Percentiles rank a stretch among this genome's conserved stretches.
Conservation (phyloP, 495 filamentous ascomycete species). For the Pseudoneurospora amorphoporcata region DNA sequence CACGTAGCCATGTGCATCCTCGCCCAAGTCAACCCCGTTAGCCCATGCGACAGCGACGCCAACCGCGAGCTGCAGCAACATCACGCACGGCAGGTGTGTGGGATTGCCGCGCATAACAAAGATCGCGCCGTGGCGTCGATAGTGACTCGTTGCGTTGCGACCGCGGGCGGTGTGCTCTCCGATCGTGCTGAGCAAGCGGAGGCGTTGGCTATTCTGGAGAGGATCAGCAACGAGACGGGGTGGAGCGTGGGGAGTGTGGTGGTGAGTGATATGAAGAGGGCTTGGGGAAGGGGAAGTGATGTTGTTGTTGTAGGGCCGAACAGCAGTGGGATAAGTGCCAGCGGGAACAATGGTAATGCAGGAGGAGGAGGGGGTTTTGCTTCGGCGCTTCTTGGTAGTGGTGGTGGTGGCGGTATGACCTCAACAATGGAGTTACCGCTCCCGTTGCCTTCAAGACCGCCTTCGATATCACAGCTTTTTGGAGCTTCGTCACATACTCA, state of each 20-base stretch:
- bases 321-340: neutral
- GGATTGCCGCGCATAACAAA: slow-evolving; percentile 74
- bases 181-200: slow-evolving; percentile 69
- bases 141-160: slow-evolving; percentile 64
- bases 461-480: neutral
- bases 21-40: slow-evolving; percentile 65
- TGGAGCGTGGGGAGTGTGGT: slow-evolving; percentile 66
- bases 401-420: neutral
- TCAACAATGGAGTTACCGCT: neutral
- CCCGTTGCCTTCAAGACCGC: neutral
- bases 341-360: neutral
- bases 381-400: slow-evolving; percentile 2
- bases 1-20: slow-evolving; percentile 75
- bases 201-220: slow-evolving; percentile 64
- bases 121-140: slow-evolving; percentile 70
- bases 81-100: slow-evolving; percentile 76
- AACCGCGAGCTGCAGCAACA: slow-evolving; percentile 57
- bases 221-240: slow-evolving; percentile 64
- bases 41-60: slow-evolving; percentile 42
- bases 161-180: slow-evolving; percentile 66
- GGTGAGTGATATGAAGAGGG: slow-evolving; percentile 55
- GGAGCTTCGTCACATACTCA: neutral
- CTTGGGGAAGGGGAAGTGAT: slow-evolving; percentile 59
- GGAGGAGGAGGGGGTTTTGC: neutral
- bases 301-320: neutral